A percentile compares a stretch with the other conserved stretches of the same genome.
Evolutionary conservation across 2,329 filamentous ascomycete species (phyloP).

Genomic region (Knufia petricola): DNA sequence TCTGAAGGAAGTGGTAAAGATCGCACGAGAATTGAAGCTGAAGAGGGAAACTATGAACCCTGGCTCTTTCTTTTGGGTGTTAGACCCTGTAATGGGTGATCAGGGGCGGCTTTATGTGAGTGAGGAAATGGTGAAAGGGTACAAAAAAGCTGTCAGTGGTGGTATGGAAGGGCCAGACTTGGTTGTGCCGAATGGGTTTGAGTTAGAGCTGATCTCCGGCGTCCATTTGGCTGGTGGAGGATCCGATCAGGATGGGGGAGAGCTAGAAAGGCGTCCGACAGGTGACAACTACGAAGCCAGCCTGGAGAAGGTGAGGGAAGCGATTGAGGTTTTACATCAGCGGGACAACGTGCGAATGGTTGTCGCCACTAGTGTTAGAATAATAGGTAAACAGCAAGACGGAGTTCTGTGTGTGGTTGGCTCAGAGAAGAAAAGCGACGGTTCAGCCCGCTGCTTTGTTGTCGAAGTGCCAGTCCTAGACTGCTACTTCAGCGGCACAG

Average conservation of each 20-base stretch:
- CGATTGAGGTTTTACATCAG: constrained; percentile 43
- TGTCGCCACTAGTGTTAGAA: constrained; percentile 72
- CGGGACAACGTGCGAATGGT: constrained; percentile 73
- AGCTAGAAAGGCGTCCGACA: constrained; percentile 5
- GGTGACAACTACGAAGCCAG: constrained; percentile 8
- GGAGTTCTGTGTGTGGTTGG: constrained; percentile 15
- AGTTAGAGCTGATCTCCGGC: constrained; percentile 66
- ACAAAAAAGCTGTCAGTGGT: constrained; percentile 66
- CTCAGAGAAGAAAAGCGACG: constrained; percentile 24
- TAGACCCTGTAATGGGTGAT: constrained; percentile 98
- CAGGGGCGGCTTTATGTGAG: constrained; percentile 86
- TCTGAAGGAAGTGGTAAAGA: constrained; percentile 73
- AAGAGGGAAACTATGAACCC: constrained; percentile 31
- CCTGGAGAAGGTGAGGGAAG: constrained; percentile 16
- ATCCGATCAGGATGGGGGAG: constrained; percentile 9
- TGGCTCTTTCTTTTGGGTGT: constrained; percentile 42
- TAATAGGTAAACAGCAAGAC: constrained; percentile 6
- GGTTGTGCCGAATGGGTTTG: constrained; percentile 93
- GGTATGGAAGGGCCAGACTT: constrained; percentile 55
- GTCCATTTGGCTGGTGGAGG: constrained; percentile 1
- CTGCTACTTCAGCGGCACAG: constrained; percentile 91
- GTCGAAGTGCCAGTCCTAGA: constrained; percentile 80
- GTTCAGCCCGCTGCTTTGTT: constrained; percentile 71
- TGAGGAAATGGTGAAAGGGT: constrained; percentile 82
- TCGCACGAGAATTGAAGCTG: constrained; percentile 68